phyloP scores from a whole-genome alignment of 371 early-diverging fungal species.

The Mortierella polycephala region DNA sequence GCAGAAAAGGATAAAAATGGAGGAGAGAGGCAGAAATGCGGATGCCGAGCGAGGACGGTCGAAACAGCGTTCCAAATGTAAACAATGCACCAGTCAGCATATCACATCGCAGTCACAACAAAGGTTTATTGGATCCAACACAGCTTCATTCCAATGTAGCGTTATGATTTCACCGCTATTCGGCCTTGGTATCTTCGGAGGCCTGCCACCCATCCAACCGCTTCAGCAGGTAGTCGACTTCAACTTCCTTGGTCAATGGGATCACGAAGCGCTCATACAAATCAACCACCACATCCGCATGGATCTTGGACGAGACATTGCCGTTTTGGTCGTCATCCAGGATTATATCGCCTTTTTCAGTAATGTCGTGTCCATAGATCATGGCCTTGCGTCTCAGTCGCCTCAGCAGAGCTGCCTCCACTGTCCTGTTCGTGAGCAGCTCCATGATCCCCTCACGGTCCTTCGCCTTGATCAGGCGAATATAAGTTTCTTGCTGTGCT shows the following conservation, averaged over 20 bases:
- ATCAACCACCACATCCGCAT: conserved; percentile 83
- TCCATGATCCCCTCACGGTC: conserved; percentile 85
- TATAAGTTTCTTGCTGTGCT: conserved; percentile 75
- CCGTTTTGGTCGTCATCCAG: conserved; percentile 31
- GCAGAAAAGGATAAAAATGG: not conserved
- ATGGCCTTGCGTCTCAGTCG: conserved; percentile 89
- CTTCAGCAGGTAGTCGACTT: conserved; percentile 89
- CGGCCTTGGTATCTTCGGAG: conserved; percentile 4
- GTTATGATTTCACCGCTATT: too few species aligned
- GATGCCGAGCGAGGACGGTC: not conserved
- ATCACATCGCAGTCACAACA: not conserved
- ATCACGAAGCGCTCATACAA: conserved; percentile 91
- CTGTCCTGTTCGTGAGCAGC: conserved; percentile 85
- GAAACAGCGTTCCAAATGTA: not conserved
- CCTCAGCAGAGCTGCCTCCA: conserved; percentile 84
- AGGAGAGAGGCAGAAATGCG: not conserved
- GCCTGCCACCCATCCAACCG: conserved; percentile 60
- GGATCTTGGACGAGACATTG: conserved; percentile 59
- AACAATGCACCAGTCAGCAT: not conserved
- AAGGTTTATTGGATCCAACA: not conserved
- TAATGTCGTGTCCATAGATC: conserved; percentile 91
- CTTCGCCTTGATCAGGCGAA: conserved; percentile 78
- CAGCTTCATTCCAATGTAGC: not conserved
- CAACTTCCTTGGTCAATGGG: conserved; percentile 90
- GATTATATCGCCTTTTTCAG: conserved; percentile 48